phyloP scores from a whole-genome alignment of 108 stramenopile species.

The Cyclotella kingstonii region DNA sequence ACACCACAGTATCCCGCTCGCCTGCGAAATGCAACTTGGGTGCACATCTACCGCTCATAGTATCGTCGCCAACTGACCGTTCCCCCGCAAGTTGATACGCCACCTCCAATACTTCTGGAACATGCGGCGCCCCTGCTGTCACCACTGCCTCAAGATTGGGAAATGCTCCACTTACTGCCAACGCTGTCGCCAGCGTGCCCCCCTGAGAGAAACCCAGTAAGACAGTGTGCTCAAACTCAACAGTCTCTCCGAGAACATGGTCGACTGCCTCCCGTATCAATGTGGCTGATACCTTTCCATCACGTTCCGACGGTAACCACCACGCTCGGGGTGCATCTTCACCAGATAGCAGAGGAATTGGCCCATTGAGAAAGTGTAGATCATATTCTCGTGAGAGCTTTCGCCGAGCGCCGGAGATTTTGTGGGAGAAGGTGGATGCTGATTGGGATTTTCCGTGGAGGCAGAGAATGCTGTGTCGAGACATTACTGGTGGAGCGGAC shows the following conservation, averaged over 20 bases:
- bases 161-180: slow-evolving; percentile 54
- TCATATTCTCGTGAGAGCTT: slow-evolving; percentile 59
- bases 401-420: slow-evolving; percentile 69
- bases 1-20: slow-evolving; percentile 60
- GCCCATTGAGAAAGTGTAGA: slow-evolving; percentile 64
- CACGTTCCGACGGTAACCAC: slow-evolving; percentile 54
- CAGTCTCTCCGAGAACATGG: slow-evolving; percentile 43
- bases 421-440: slow-evolving; percentile 53
- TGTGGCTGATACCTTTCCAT: slow-evolving; percentile 41
- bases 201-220: slow-evolving; percentile 76
- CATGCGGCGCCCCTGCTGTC: slow-evolving; percentile 68
- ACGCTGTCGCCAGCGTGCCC: slow-evolving; percentile 59
- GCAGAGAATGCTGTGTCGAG: too few relatives aligned
- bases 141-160: slow-evolving; percentile 54
- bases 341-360: slow-evolving; percentile 20
- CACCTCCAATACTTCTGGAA: slow-evolving; percentile 49
- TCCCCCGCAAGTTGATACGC: slow-evolving; percentile 17
- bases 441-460: slow-evolving; percentile 68
- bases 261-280: slow-evolving; percentile 55
- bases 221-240: slow-evolving; percentile 49
- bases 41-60: too few relatives aligned
- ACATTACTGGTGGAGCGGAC: too few relatives aligned
- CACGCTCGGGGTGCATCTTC: slow-evolving; percentile 37
- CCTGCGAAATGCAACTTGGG: slow-evolving; percentile 78
- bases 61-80: too few relatives aligned